Evolutionary conservation across 2,329 filamentous ascomycete genomes (phyloP), one percentile per base, ranked within the genome.

Genomic region (Arthroderma sp.): DNA sequence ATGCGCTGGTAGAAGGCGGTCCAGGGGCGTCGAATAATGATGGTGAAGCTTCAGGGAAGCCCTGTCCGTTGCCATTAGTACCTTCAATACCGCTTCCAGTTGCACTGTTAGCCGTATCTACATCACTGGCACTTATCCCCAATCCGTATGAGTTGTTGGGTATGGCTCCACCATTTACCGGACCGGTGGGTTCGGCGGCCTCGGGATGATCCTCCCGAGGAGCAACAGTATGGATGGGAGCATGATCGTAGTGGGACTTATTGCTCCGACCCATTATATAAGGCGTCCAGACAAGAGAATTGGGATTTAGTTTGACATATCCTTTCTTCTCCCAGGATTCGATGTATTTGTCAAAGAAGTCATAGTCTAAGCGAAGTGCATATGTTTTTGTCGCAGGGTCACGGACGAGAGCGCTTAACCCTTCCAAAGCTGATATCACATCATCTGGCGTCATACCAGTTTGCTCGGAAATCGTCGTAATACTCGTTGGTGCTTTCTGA

Each of bases 391-490:
- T 95, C 57, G 88, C 79, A 1, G 91, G 90, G 70, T 98, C 93
- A 59, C 90, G 83, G 15, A 96, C 88, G 23, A 98, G 80, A 56
- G 90, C 91, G 43, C 91, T 85, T 9, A 98, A 76, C 0, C 88
- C 90, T 73, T 98, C 93, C 1, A 98, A 77, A 0, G 88, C 91
- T 11, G 93, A 94, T 11, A 98, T 87, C 59, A 97, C 91, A 71
- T 98, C 93, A 71, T 98, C 93, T 0, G 91, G 81, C 0, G 93
- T 97, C 83, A 98, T 90, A 9, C 93, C 93, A 0, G 91, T 97
- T 59, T 89, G 85, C 63, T 91, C 85, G 0, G 91, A 95, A 61
- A 75, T 66, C 38, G 75, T 74, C 6, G 75, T 72, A 51, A 84
- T 80, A 55, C 79, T 76, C 66, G 82, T 62, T 13, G 80, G 77